phyloP scores from a whole-genome alignment of 2,329 filamentous ascomycete genomes.

The Clarireedia paspali region DNA sequence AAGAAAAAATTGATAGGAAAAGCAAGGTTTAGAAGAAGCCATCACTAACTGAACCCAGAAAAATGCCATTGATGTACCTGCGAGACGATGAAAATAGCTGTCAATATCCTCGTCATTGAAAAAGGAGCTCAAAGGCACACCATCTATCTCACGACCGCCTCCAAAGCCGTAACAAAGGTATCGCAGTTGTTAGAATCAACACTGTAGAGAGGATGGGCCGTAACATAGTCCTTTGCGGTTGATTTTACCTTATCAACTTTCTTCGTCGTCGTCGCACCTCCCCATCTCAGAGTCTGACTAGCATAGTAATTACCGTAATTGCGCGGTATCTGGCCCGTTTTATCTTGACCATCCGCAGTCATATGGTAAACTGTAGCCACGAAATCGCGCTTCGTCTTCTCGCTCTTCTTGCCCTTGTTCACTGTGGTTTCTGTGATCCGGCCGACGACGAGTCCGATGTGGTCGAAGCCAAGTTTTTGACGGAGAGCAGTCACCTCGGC shows the following conservation, averaged over 20 bases:
- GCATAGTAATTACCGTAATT: background rate
- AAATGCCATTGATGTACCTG: no score
- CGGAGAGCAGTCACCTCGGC: background rate
- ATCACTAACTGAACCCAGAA: no score
- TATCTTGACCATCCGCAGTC: background rate
- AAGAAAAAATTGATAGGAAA: no score
- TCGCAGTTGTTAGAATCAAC: background rate
- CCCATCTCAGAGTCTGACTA: background rate
- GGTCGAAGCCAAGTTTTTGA: background rate
- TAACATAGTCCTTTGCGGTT: background rate
- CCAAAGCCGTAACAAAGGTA: background rate
- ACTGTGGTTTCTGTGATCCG: background rate
- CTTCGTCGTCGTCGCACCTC: background rate
- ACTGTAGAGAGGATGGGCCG: background rate
- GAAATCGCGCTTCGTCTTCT: background rate
- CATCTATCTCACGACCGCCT: background rate
- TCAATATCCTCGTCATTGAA: no score
- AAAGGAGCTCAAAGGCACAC: no score
- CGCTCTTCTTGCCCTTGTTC: background rate
- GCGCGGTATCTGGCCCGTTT: background rate
- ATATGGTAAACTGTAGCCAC: background rate
- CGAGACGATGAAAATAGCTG: no score
- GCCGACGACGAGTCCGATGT: background rate
- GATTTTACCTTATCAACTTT: background rate
- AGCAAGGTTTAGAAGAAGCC: no score